Conservation (phyloP, 306 rosid species). For the barrel medic (Medicago truncatula) region MtrunA17r5.0-ANR NC_053042.1:1300501-1301000, state of each 20-base stretch:
- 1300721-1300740: conserved; percentile 89
- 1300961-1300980: too few species aligned
- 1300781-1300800: conserved; percentile 60
- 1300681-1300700: conserved; percentile 62
- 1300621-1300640: not conserved
- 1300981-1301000: too few species aligned
- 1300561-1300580: not conserved
- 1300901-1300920: too few species aligned
- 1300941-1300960: too few species aligned
- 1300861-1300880: not conserved
- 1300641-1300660: not conserved
- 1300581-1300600: not conserved
- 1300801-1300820: conserved; percentile 78
- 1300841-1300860: conserved; percentile 50
- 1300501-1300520: not conserved
- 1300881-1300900: not conserved
- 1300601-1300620: not conserved
- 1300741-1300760: conserved; percentile 82
- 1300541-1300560: not conserved
- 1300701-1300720: conserved; percentile 74
- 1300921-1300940: too few species aligned
- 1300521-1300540: conserved; percentile 7
- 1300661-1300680: conserved; percentile 79
- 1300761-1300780: conserved; percentile 82
- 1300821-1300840: conserved; percentile 41